Evolutionary conservation across 106 monocot species (phyloP).

Genomic region (Chionographis japonica): DNA sequence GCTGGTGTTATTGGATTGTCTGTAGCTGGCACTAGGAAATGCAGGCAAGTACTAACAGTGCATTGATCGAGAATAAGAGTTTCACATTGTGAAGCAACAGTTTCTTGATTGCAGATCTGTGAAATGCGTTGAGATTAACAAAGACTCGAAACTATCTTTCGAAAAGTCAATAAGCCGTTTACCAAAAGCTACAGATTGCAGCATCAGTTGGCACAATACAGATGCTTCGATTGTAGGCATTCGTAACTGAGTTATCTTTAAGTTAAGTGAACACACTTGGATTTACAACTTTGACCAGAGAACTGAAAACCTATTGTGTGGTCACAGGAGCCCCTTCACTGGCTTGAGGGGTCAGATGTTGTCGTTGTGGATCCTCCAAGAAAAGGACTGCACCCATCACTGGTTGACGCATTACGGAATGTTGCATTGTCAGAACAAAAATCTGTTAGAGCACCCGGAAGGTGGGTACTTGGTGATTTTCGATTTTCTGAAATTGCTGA

Average conservation of each 20-base stretch:
- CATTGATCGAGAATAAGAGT: background rate
- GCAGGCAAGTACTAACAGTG: conserved; percentile 45
- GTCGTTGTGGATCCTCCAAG: conserved; percentile 98
- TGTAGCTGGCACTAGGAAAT: conserved; percentile 81
- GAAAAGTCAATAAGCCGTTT: conserved; percentile 83
- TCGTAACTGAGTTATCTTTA: background rate
- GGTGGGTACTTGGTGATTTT: conserved; percentile 35
- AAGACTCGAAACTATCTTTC: conserved; percentile 85
- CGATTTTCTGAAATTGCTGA: background rate
- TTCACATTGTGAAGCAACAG: background rate
- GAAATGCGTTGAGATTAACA: conserved; percentile 95
- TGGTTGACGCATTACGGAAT: conserved; percentile 56
- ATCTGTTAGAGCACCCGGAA: conserved; percentile 20
- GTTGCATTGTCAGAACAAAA: conserved; percentile 30
- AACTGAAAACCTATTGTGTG: background rate
- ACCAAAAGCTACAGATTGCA: conserved; percentile 59
- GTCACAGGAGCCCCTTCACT: conserved; percentile 81
- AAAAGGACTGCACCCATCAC: conserved; percentile 79
- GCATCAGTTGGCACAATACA: conserved; percentile 90
- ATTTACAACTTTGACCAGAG: background rate
- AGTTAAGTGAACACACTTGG: background rate
- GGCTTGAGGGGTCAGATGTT: conserved; percentile 89
- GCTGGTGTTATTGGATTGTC: conserved; percentile 91
- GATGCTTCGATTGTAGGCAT: conserved; percentile 84
- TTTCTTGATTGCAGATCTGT: conserved; percentile 56